phyloP scores from a whole-genome alignment of 2,329 filamentous ascomycete genomes.

The Lojkania enalia region DNA sequence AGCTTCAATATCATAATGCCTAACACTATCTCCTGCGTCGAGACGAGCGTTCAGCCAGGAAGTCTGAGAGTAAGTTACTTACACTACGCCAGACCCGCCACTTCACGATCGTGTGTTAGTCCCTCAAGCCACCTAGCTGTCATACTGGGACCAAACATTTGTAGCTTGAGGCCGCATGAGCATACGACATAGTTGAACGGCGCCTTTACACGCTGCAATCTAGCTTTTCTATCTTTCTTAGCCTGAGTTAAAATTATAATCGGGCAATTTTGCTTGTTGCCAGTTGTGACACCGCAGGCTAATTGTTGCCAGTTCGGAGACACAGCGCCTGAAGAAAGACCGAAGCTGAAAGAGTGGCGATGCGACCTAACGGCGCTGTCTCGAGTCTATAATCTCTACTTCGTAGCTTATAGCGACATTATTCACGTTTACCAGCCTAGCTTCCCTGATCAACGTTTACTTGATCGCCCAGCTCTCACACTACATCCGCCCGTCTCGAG shows the following conservation, averaged over 20 bases:
- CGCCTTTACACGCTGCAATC: too few relatives aligned
- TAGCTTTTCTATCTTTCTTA: too few relatives aligned
- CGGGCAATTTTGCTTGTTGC: constrained; percentile 1
- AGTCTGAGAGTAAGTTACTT: constrained; percentile 28
- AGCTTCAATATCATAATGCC: constrained; percentile 18
- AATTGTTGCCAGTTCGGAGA: background rate
- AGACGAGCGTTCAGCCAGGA: constrained; percentile 29
- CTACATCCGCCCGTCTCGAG: constrained; percentile 45
- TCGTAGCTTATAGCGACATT: constrained; percentile 47
- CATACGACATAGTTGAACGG: too few relatives aligned
- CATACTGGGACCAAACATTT: background rate
- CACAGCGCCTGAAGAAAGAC: constrained; percentile 6
- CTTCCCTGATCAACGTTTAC: constrained; percentile 48
- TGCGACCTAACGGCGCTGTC: constrained; percentile 53
- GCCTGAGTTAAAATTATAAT: too few relatives aligned
- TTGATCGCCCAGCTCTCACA: constrained; percentile 41
- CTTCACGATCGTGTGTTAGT: background rate
- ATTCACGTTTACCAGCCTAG: constrained; percentile 50
- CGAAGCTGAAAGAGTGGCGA: constrained; percentile 42
- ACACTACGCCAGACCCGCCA: background rate
- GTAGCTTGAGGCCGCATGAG: background rate
- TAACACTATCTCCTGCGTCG: constrained; percentile 26
- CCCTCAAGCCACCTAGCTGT: background rate
- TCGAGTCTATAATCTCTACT: constrained; percentile 52
- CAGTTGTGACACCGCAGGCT: background rate